These are phyloP conservation scores for Zygosaccharomyces pseudobailii DNA, from an alignment of 1,139 yeast genomes.

Conservation along the genomic window DNA sequence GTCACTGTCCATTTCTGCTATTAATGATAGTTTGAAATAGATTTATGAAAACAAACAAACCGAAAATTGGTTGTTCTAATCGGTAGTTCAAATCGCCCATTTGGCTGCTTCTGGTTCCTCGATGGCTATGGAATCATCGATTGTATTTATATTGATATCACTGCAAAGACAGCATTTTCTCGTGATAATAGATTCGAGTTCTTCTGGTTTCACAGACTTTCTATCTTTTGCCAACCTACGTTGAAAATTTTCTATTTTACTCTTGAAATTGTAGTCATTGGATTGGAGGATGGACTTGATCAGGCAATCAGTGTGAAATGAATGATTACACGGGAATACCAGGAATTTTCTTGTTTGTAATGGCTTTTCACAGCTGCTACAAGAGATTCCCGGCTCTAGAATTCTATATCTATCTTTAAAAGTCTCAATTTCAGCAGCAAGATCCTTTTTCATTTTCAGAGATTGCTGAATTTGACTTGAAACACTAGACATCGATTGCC, in stretches of 20 bases:
- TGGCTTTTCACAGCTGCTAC: constrained; percentile 64
- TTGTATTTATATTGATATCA: constrained; percentile 62
- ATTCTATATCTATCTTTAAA: constrained; percentile 49
- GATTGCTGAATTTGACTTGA: constrained; percentile 77
- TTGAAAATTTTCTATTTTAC: constrained; percentile 54
- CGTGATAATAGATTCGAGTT: constrained; percentile 55
- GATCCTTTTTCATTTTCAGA: constrained; percentile 54
- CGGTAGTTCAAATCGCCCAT: constrained; percentile 21
- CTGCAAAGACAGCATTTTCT: constrained; percentile 78
- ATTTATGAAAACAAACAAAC: too few relatives aligned
- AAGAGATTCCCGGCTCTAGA: constrained; percentile 80
- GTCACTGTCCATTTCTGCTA: too few relatives aligned
- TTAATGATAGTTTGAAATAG: too few relatives aligned
- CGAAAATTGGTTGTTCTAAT: too few relatives aligned
- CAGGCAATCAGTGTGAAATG: constrained; percentile 85
- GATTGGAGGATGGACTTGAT: constrained; percentile 55
- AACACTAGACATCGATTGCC: constrained; percentile 55
- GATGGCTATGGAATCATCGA: constrained; percentile 51
- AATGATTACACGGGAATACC: constrained; percentile 86
- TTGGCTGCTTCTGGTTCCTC: constrained; percentile 21
- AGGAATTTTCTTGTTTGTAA: constrained; percentile 70
- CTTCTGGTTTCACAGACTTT: constrained; percentile 25
- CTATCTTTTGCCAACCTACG: constrained; percentile 37
- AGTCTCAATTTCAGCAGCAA: constrained; percentile 53
- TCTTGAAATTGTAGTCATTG: constrained; percentile 64